Percentiles rank a stretch among this genome's conserved stretches.
phyloP scores from a whole-genome alignment of 2,329 filamentous ascomycete genomes.

The Epichloe brachyelytri region DNA sequence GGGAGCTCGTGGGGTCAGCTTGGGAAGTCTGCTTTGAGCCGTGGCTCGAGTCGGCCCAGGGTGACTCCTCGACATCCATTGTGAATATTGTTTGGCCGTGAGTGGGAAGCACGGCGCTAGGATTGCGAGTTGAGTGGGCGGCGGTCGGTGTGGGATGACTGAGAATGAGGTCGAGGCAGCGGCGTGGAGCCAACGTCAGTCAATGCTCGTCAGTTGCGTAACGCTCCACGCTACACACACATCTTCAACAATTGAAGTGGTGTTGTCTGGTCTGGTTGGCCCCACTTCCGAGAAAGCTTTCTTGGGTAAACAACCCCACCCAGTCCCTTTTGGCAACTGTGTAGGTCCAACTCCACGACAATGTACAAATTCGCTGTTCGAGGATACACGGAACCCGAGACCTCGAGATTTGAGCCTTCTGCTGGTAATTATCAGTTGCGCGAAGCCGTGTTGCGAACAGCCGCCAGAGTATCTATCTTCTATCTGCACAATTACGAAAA shows the following conservation, averaged over 20 bases:
- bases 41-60: constrained; percentile 37
- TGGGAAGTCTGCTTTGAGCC: constrained; percentile 19
- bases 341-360: too few relatives aligned
- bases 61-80: constrained; percentile 41
- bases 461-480: background rate
- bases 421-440: background rate
- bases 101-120: background rate
- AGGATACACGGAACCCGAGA: background rate
- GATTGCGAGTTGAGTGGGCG: background rate
- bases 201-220: constrained; percentile 1
- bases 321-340: too few relatives aligned
- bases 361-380: too few relatives aligned
- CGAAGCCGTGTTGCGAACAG: background rate
- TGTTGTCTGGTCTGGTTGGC: background rate
- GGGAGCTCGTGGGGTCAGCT: constrained; percentile 17
- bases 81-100: constrained; percentile 6
- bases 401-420: background rate
- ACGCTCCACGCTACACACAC: constrained; percentile 1
- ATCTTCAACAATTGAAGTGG: background rate
- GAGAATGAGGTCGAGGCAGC: constrained; percentile 1
- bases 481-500: background rate
- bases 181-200: constrained; percentile 3
- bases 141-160: background rate
- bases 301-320: too few relatives aligned
- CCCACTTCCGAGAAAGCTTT: background rate